Evolutionary conservation across 805 yeast species (phyloP).

Genomic region (Wickerhamomyces hampshirensis): DNA sequence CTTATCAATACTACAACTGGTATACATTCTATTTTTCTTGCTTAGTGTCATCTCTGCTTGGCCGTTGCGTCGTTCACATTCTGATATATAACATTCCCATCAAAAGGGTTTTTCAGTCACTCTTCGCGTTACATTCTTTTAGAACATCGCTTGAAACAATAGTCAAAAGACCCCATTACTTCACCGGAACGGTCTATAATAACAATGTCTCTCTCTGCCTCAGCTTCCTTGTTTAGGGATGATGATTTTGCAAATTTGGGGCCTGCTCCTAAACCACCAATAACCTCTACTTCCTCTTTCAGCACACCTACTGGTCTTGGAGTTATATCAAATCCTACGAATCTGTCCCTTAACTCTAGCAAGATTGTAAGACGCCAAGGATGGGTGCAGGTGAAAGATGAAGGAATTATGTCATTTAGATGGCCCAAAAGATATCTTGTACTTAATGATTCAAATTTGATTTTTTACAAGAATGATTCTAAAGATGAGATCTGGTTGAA

Average conservation of each 20-base stretch:
- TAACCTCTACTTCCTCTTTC: constrained; percentile 17
- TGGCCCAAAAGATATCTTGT: constrained; percentile 91
- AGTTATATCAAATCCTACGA: constrained; percentile 28
- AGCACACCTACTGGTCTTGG: constrained; percentile 28
- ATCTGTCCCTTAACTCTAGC: constrained; percentile 24
- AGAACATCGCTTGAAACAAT: too few relatives aligned
- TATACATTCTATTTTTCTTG: too few relatives aligned
- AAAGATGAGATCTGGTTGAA: constrained; percentile 43
- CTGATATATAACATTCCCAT: background rate
- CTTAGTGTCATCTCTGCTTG: background rate
- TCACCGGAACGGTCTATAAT: too few relatives aligned
- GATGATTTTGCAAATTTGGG: constrained; percentile 50
- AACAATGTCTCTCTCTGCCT: constrained; percentile 33
- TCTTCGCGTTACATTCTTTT: too few relatives aligned
- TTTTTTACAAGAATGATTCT: constrained; percentile 66
- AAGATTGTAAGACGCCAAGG: constrained; percentile 45
- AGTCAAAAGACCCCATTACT: too few relatives aligned
- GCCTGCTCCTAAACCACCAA: constrained; percentile 52
- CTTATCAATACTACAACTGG: too few relatives aligned
- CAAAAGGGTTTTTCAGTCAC: too few relatives aligned
- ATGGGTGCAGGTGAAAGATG: constrained; percentile 91
- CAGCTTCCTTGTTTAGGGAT: constrained; percentile 37
- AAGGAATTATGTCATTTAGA: constrained; percentile 80
- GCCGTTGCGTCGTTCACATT: background rate
- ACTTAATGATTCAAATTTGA: constrained; percentile 67